These are phyloP conservation scores for Cutaneotrichosporon cyanovorans DNA, from an alignment of 1,284 basidiomycete genomes.

Conservation along the genomic window DNA sequence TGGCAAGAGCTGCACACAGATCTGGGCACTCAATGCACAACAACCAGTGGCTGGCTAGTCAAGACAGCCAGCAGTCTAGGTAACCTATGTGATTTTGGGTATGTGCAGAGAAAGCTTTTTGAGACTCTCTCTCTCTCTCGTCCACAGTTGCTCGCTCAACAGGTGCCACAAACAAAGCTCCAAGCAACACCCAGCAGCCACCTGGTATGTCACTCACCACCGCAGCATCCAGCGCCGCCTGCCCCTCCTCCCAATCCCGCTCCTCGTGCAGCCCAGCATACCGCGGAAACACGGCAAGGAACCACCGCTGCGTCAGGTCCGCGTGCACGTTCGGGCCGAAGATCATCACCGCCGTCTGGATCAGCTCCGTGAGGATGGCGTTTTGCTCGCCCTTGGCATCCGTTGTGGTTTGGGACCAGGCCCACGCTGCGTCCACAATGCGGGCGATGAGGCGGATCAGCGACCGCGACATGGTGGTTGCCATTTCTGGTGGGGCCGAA, in stretches of 20 bases:
- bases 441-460: constrained; percentile 11
- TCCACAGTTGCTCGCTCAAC: no score
- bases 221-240: constrained; percentile 13
- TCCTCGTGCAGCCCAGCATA: constrained; percentile 17
- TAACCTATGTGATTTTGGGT: no score
- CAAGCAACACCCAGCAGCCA: no score
- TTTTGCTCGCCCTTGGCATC: constrained; percentile 35
- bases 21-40: neutral
- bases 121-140: no score
- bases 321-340: constrained; percentile 23
- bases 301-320: constrained; percentile 24
- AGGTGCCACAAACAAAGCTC: no score
- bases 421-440: constrained; percentile 20
- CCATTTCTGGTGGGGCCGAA: constrained; percentile 7
- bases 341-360: constrained; percentile 23
- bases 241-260: constrained; percentile 11
- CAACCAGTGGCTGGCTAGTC: no score
- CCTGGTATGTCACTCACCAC: constrained; percentile 14
- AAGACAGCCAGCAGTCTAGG: neutral
- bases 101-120: no score
- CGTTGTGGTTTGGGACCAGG: constrained; percentile 22
- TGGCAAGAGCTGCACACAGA: neutral
- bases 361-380: constrained; percentile 26
- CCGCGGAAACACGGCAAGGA: constrained; percentile 24
- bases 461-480: constrained; percentile 12